A percentile compares a stretch with the other conserved stretches of the same genome.
Conservation (phyloP, 371 early-diverging fungal species). For the Mucor lusitanicus region DNA sequence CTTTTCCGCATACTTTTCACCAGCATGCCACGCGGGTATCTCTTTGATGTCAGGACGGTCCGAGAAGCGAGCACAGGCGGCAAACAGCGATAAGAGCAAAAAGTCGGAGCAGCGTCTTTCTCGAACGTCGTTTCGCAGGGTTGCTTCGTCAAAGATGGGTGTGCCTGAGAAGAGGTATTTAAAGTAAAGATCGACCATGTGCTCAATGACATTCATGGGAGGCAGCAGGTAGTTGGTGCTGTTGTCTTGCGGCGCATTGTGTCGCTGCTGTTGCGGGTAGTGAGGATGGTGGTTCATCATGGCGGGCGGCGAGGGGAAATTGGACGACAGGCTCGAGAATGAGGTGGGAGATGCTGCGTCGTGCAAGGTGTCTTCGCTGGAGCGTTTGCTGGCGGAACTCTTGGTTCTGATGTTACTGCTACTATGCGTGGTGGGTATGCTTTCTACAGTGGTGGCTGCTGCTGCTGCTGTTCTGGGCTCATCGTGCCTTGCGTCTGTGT, state of each 20-base stretch:
- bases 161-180: conserved; percentile 42
- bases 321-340: conserved; percentile 17
- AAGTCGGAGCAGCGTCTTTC: conserved; percentile 38
- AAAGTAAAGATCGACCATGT: conserved; percentile 58
- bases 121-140: conserved; percentile 30
- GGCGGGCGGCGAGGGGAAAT: conserved; percentile 12
- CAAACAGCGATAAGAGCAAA: conserved; percentile 33
- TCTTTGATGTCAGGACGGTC: conserved; percentile 37
- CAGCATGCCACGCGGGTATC: conserved; percentile 50
- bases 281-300: conserved; percentile 1
- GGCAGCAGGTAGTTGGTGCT: conserved; percentile 17
- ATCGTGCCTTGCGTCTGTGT: neutral
- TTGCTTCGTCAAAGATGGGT: conserved; percentile 54
- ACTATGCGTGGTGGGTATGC: neutral
- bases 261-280: neutral
- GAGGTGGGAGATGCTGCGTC: conserved; percentile 17
- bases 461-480: neutral
- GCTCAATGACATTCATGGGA: conserved; percentile 49
- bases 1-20: conserved; percentile 49
- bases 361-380: conserved; percentile 4
- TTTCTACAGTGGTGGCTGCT: neutral
- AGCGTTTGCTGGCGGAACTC: neutral
- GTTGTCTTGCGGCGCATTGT: neutral
- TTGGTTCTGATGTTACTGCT: neutral
- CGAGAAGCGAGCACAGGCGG: conserved; percentile 48